These are phyloP conservation scores for Astrephomene gubernaculifera DNA, from an alignment of 139 green algal species.

Conservation along the genomic window DNA sequence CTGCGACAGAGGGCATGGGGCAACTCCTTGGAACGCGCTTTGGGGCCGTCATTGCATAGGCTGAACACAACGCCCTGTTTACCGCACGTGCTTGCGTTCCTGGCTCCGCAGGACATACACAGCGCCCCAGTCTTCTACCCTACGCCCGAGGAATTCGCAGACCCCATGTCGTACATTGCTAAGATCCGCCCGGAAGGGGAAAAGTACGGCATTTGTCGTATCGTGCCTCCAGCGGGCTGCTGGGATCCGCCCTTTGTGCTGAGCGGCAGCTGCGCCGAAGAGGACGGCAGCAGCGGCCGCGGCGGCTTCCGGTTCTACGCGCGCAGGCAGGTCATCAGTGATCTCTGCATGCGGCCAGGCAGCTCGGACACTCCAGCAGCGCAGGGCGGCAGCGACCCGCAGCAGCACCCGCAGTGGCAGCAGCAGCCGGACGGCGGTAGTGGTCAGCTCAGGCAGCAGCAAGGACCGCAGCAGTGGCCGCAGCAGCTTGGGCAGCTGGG, in stretches of 20 bases:
- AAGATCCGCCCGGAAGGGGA: slow-evolving; percentile 72
- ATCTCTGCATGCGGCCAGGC: slow-evolving; percentile 57
- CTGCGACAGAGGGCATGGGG: too few species aligned
- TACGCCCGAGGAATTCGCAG: slow-evolving; percentile 81
- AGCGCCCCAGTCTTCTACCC: slow-evolving; percentile 79
- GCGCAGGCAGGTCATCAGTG: slow-evolving; percentile 60
- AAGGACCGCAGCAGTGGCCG: not conserved
- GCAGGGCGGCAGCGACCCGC: not conserved
- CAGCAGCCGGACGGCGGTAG: not conserved
- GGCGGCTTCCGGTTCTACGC: slow-evolving; percentile 32
- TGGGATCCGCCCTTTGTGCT: slow-evolving; percentile 70
- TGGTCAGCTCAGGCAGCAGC: not conserved
- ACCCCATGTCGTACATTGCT: slow-evolving; percentile 88
- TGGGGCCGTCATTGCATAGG: too few species aligned
- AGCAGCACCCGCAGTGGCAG: not conserved
- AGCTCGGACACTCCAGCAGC: not conserved
- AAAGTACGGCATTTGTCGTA: slow-evolving; percentile 85
- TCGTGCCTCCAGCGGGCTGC: slow-evolving; percentile 84
- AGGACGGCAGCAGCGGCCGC: not conserved
- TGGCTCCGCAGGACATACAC: slow-evolving; percentile 48
- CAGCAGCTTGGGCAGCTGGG: too few species aligned
- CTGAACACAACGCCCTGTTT: too few species aligned
- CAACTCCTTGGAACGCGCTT: too few species aligned
- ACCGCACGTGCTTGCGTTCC: too few species aligned
- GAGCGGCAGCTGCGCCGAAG: not conserved